Percentiles rank a stretch among this genome's conserved stretches.
Conservation (phyloP, 2,329 filamentous ascomycete species). For the Neopestalotiopsis sp. region DNA sequence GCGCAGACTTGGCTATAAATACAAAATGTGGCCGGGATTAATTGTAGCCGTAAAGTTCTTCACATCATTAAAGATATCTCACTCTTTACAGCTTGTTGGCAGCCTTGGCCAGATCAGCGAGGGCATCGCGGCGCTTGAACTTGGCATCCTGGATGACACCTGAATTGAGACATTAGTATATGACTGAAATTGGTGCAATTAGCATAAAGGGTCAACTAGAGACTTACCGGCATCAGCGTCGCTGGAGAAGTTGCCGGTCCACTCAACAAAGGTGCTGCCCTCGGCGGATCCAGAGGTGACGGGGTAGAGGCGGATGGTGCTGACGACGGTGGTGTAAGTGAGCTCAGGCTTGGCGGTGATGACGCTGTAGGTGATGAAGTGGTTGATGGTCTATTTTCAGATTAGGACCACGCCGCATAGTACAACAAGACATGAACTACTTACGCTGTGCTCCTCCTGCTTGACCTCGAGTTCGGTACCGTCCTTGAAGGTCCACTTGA, state of each 20-base stretch:
- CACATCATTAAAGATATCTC: background rate
- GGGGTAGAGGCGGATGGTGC: conserved; percentile 69
- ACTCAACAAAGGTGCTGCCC: conserved; percentile 71
- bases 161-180: conserved; percentile 37
- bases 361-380: conserved; percentile 77
- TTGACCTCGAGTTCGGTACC: conserved; percentile 73
- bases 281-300: conserved; percentile 71
- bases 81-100: conserved; percentile 41
- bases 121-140: conserved; percentile 76
- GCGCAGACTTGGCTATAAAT: background rate
- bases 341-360: conserved; percentile 71
- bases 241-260: conserved; percentile 73
- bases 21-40: background rate
- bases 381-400: conserved; percentile 65
- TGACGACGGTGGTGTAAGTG: conserved; percentile 69
- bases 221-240: conserved; percentile 71
- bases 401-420: background rate
- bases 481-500: conserved; percentile 75
- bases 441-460: conserved; percentile 76
- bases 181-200: background rate
- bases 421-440: conserved; percentile 29
- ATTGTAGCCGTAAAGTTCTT: background rate
- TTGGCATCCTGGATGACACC: conserved; percentile 77
- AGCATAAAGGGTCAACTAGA: conserved; percentile 5
- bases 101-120: conserved; percentile 67